These are phyloP conservation scores for Colletotrichum theobromicola DNA, from an alignment of 2,329 filamentous ascomycete species.

Conservation along the genomic window DNA sequence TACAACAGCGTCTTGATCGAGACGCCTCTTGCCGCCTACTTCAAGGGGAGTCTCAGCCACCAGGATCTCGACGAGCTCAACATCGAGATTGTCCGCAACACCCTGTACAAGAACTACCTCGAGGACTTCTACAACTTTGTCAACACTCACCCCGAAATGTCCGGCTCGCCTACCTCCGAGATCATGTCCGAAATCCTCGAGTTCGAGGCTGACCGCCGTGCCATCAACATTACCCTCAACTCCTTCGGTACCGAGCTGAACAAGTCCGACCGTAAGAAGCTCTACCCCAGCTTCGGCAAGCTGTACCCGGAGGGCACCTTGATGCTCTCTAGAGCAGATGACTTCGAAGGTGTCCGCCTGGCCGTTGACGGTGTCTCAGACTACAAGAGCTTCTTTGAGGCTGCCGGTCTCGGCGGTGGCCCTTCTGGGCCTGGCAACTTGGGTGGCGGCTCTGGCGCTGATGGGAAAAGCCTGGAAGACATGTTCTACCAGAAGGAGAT, in stretches of 20 bases:
- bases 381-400: constrained; percentile 96
- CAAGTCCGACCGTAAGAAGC: constrained; percentile 92
- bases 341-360: constrained; percentile 90
- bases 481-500: constrained; percentile 99
- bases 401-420: constrained; percentile 78
- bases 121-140: constrained; percentile 97
- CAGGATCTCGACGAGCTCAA: constrained; percentile 98
- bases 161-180: constrained; percentile 86
- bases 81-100: constrained; percentile 99
- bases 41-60: constrained; percentile 95
- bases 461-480: constrained; percentile 92
- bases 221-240: constrained; percentile 99
- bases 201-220: constrained; percentile 94
- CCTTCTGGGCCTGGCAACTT: constrained; percentile 81
- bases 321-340: constrained; percentile 94
- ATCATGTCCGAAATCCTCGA: constrained; percentile 96
- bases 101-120: constrained; percentile 98
- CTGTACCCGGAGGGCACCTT: constrained; percentile 93
- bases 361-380: constrained; percentile 92
- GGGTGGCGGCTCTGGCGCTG: constrained; percentile 77
- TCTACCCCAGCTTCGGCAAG: constrained; percentile 91
- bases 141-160: constrained; percentile 85
- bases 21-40: constrained; percentile 93
- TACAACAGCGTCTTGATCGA: constrained; percentile 99
- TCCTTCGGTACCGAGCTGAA: constrained; percentile 96